A percentile compares a stretch with the other conserved stretches of the same genome.
These are phyloP conservation scores for Neofusicoccum kwambonambiense DNA, from an alignment of 2,329 filamentous ascomycete genomes.

Conservation along the genomic window DNA sequence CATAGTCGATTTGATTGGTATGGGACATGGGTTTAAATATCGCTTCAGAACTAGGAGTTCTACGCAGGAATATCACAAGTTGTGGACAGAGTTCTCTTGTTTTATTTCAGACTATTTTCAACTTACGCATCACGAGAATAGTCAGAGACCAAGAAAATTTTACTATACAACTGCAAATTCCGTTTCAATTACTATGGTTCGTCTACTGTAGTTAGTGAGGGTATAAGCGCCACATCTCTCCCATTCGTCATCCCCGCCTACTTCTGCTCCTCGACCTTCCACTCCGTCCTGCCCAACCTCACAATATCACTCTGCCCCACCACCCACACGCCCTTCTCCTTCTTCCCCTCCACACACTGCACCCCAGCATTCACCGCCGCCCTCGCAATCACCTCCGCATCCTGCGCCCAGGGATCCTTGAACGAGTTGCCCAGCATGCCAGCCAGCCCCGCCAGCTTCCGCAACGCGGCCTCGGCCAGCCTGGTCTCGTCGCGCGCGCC, in stretches of 20 bases:
- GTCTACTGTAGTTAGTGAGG: too few relatives aligned
- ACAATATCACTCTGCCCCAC: conserved; percentile 63
- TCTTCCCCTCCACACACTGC: conserved; percentile 51
- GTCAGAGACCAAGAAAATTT: too few relatives aligned
- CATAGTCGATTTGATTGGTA: too few relatives aligned
- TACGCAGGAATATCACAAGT: too few relatives aligned
- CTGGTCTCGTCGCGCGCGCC: conserved; percentile 66
- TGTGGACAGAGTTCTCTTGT: too few relatives aligned
- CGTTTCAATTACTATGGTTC: too few relatives aligned
- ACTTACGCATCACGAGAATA: too few relatives aligned
- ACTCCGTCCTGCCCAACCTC: conserved; percentile 61
- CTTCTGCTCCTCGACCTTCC: conserved; percentile 25
- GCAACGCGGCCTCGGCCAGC: conserved; percentile 56
- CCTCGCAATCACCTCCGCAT: conserved; percentile 68
- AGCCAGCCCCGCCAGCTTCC: conserved; percentile 58
- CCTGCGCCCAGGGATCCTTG: conserved; percentile 70
- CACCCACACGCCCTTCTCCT: conserved; percentile 61
- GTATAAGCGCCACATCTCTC: too few relatives aligned
- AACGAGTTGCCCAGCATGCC: conserved; percentile 40
- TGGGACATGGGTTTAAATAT: too few relatives aligned
- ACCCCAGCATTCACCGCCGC: conserved; percentile 63
- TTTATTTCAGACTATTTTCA: too few relatives aligned
- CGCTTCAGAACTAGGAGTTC: too few relatives aligned
- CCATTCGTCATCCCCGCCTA: not conserved
- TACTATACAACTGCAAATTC: accelerated